Evolutionary conservation across 2,329 filamentous ascomycete species (phyloP).

Genomic region (Talaromyces sp.): DNA sequence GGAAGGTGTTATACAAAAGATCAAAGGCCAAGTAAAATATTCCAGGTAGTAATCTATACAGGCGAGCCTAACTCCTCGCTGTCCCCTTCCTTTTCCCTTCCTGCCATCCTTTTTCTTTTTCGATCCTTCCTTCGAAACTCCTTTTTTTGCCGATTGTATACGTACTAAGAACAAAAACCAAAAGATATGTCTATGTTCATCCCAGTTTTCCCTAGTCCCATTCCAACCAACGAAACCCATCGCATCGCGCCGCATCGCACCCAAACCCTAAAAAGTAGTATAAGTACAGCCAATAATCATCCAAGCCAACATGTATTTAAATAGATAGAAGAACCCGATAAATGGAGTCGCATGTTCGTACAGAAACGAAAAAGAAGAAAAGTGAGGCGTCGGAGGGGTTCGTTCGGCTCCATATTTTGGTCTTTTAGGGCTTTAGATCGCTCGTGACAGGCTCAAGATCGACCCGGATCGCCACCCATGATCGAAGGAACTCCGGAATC

Average conservation of each 20-base stretch:
- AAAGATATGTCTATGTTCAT: constrained; percentile 1
- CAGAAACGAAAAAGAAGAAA: not conserved
- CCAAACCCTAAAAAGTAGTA: not conserved
- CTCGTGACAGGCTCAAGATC: constrained; percentile 4
- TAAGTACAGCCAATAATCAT: constrained; percentile 1
- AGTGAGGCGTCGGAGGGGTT: not conserved
- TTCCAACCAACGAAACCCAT: not conserved
- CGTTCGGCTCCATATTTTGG: not conserved
- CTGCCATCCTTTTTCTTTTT: not conserved
- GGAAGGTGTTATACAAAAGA: not conserved
- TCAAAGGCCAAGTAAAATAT: not conserved
- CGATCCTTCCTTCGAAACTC: not conserved
- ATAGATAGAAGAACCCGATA: not conserved
- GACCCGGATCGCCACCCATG: not conserved
- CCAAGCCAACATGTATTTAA: not conserved
- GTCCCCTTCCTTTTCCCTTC: not conserved
- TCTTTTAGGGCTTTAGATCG: not conserved
- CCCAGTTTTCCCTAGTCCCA: not conserved
- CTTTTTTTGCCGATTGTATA: not conserved
- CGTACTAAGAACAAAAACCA: not conserved
- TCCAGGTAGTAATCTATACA: not conserved
- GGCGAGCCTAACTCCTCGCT: not conserved
- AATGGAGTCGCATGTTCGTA: not conserved
- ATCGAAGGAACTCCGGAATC: not conserved
- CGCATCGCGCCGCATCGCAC: not conserved